A percentile compares a stretch with the other conserved stretches of the same genome.
Evolutionary conservation across 495 filamentous ascomycete species (phyloP).

Genomic region (Xylaria flabelliformis): DNA sequence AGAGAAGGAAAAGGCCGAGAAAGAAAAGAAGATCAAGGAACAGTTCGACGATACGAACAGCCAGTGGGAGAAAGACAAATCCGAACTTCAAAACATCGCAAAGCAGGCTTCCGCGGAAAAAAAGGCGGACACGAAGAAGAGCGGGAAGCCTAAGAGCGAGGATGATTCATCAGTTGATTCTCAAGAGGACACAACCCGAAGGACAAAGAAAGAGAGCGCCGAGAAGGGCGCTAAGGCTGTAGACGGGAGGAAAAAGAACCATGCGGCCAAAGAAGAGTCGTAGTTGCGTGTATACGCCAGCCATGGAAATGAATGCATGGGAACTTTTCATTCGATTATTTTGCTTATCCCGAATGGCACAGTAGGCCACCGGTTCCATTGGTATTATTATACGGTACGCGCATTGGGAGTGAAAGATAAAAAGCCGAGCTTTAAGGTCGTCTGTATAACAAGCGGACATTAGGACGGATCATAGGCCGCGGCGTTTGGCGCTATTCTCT

Average conservation of each 20-base stretch:
- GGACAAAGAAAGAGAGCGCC: slow-evolving; percentile 42
- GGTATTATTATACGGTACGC: slow-evolving; percentile 16
- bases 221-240: slow-evolving; percentile 34
- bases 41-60: slow-evolving; percentile 70
- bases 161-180: slow-evolving; percentile 27
- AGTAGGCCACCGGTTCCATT: background rate
- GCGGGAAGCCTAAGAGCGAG: background rate
- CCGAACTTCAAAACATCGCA: slow-evolving; percentile 71
- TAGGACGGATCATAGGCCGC: slow-evolving; percentile 39
- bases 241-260: slow-evolving; percentile 33
- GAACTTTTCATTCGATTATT: slow-evolving; percentile 10
- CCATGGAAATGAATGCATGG: background rate
- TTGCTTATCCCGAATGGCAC: slow-evolving; percentile 17
- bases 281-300: slow-evolving; percentile 26
- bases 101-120: slow-evolving; percentile 51
- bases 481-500: slow-evolving; percentile 41
- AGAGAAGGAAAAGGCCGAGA: slow-evolving; percentile 71
- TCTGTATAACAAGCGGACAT: slow-evolving; percentile 41
- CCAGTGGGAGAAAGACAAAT: slow-evolving; percentile 86
- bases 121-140: slow-evolving; percentile 39
- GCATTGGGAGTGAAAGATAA: slow-evolving; percentile 17
- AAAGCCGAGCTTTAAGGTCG: slow-evolving; percentile 30
- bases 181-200: slow-evolving; percentile 31
- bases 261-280: slow-evolving; percentile 35
- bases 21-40: slow-evolving; percentile 70